Evolutionary conservation across 75 land plant species (phyloP), one percentile per base, ranked within the genome.

Genomic region (Adiantum capillusveneris): DNA sequence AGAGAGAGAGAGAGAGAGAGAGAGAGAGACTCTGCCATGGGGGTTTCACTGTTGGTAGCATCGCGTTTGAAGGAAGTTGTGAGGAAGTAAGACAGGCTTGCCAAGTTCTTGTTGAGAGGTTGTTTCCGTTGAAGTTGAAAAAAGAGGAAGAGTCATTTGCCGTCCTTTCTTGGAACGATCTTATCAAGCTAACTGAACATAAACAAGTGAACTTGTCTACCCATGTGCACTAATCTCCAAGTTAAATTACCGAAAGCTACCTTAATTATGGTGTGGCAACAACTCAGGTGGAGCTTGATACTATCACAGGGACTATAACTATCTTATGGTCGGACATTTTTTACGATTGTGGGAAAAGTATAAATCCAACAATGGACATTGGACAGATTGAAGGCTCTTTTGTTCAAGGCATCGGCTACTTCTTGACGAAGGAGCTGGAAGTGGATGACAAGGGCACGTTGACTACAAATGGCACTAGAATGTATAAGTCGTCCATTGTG

Each of bases 371-470:
- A 21, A 84, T 93, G 37, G 98, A 93, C 65, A 59, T 93, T 46
- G 98, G 98, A 65, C 98, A 92, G 86, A 82, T 90, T 34, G 96
- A 94, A 63, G 98, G 98, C 52, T 85, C 96, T 51, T 94, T 94
- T 79, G 85, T 88, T 13, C 90, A 90, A 77, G 98, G 96, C 24
- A 53, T 69, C 30, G 72, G 66, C 7, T 44, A 28, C 43, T 69
- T 55, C 29, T 19, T 45, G 59, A 69, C 50, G 11, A 68, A 69
- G 59, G 72, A 69, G 26, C 25, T 25, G 53, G 41, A 36, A 1
- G 62, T 69, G 46, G 69, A 71, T 62, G 11, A 39, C n/a, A 46
- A 75, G 18, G 78, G 78, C 12, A 59, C 55, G 25, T 52, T 75
- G 11, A 1, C 65, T 9, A 63, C 78, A 16, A 77, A 71, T 58